Base-by-base conservation (phyloP, 495 filamentous ascomycete species). In the Trichoderma gamsii region DNA sequence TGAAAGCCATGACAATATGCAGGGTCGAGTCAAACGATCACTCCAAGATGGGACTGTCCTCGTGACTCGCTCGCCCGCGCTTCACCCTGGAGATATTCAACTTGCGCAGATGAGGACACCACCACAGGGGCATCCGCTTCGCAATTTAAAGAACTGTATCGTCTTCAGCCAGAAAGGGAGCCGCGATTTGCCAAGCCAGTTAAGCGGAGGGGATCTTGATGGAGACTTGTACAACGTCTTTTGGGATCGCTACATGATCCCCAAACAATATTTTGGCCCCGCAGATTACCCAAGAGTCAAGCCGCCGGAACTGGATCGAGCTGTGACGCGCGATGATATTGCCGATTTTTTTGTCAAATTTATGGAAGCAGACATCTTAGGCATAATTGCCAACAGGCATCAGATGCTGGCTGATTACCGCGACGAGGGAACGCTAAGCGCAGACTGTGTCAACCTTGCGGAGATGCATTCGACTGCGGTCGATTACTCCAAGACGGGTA, bases 71-170 rank as follows among this genome's bases (percentile, higher is more conserved):
- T 65, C 63, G 15, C 92, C 92, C 6, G 90, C 90, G 1, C 75
- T 94, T 66, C 89, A 95, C 74, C 89, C 90, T 0, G 92, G 92
- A 0, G 92, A 96, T 73, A 83, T 94, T 2, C 92, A 93, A 76
- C 68, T 81, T 1, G 86, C 86, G 0, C 77, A 81, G 0, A 78
- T 83, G 23, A 77, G 83, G 8, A 66, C 81, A 4, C 80, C 80
- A 3, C 90, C 92, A 0, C 38, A 69, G 0, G 72, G 77, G n/a
- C 90, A 88, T 51, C 87, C 89, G 0, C 81, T 95, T 2, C 67
- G 72, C 0, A 70, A 77, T 1, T 78, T 91, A 2, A 77, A 79
- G 13, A 95, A 95, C 72, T 91, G 90, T 67, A 81, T 96, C n/a
- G 85, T 89, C 4, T 95, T 96, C 73, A 89, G 86, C 64, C 84